Percentiles rank a stretch among this genome's conserved stretches.
phyloP scores from a whole-genome alignment of 2,329 filamentous ascomycete genomes.

The Colletotrichum chrysophilum region DNA sequence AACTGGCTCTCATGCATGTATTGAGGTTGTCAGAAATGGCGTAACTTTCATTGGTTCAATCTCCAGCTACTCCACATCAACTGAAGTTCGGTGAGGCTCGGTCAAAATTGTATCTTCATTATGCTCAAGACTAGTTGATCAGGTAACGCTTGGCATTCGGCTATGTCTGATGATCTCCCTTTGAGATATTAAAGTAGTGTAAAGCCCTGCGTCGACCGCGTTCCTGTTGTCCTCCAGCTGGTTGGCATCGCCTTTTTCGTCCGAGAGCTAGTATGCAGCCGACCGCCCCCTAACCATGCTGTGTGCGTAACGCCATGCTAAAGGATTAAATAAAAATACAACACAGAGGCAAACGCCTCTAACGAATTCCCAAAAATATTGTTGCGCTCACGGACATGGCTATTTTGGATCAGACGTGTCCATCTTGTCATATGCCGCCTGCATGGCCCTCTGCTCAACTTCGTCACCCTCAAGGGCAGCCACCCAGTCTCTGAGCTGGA shows the following conservation, averaged over 20 bases:
- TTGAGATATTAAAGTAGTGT: background rate
- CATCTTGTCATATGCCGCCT: conserved; percentile 59
- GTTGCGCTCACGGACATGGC: background rate
- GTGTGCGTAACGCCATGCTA: conserved; percentile 38
- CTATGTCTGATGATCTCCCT: background rate
- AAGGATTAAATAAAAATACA: conserved; percentile 34
- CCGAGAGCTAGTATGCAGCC: background rate
- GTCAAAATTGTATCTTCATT: background rate
- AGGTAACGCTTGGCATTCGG: background rate
- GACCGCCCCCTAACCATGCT: conserved; percentile 13
- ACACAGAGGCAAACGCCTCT: conserved; percentile 2
- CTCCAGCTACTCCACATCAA: background rate
- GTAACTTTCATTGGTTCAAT: background rate
- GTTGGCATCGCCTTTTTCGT: background rate
- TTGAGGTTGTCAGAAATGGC: background rate
- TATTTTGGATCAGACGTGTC: conserved; percentile 53
- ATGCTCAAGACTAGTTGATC: background rate
- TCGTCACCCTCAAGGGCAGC: conserved; percentile 81
- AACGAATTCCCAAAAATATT: background rate
- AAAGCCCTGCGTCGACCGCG: background rate
- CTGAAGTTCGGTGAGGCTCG: background rate
- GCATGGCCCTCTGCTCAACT: conserved; percentile 66
- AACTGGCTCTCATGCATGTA: conserved; percentile 6
- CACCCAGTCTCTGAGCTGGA: conserved; percentile 86
- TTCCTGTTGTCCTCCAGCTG: background rate